Evolutionary conservation across 192 early-diverging fungal species (phyloP).

Genomic region (Coemansia sp.): DNA sequence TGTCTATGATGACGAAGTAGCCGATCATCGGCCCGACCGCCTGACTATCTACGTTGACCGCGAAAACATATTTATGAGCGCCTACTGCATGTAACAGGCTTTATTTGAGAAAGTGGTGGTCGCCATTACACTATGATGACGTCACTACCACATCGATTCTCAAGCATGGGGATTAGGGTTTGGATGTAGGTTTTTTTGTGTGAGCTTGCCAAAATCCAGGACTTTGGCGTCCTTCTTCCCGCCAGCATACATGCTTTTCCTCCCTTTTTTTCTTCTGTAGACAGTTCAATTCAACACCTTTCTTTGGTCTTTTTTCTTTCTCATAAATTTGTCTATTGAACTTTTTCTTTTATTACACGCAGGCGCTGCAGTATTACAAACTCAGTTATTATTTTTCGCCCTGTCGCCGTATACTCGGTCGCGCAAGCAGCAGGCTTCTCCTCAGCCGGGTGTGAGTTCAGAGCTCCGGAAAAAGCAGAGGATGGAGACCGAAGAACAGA

Average conservation of each 20-base stretch:
- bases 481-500: slow-evolving; percentile 24
- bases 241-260: neutral
- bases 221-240: neutral
- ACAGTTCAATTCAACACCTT: neutral
- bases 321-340: neutral
- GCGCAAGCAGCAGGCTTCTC: slow-evolving; percentile 14
- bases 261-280: neutral
- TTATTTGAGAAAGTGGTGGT: neutral
- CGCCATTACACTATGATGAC: neutral
- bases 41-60: slow-evolving; percentile 50
- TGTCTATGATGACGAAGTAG: slow-evolving; percentile 31
- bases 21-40: slow-evolving; percentile 28
- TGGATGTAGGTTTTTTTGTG: neutral
- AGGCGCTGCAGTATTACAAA: slow-evolving; percentile 1
- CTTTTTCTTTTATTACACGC: neutral
- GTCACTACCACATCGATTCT: neutral
- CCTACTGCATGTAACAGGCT: slow-evolving; percentile 30
- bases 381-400: neutral
- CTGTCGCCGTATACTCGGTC: slow-evolving; percentile 5
- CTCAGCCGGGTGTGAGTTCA: neutral
- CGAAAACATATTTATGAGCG: slow-evolving; percentile 47
- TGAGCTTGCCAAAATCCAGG: neutral
- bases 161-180: neutral
- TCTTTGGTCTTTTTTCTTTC: neutral
- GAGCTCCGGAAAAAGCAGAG: slow-evolving; percentile 32